Percentiles rank a stretch among this genome's conserved stretches.
Conservation (phyloP, 306 rosid genomes). For the apple (Malus domestica) region DNA sequence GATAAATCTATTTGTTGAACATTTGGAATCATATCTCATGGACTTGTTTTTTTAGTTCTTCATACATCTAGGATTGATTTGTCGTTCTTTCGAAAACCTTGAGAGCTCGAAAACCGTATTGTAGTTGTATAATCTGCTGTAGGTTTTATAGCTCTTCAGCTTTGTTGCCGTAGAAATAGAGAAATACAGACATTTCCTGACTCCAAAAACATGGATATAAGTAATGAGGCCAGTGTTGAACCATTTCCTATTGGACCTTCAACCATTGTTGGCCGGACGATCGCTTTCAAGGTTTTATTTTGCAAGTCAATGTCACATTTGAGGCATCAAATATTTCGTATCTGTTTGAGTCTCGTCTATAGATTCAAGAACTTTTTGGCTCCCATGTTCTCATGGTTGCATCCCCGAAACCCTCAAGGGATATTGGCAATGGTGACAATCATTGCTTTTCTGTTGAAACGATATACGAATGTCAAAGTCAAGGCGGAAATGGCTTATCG, state of each 20-base stretch:
- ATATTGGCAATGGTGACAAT: slow-evolving; percentile 82
- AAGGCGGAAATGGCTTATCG: slow-evolving; percentile 89
- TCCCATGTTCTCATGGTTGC: slow-evolving; percentile 61
- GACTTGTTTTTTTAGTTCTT: neutral
- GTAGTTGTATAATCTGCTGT: slow-evolving; percentile 2
- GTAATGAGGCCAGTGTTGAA: slow-evolving; percentile 80
- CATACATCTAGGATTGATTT: neutral
- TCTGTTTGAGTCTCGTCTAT: slow-evolving; percentile 32
- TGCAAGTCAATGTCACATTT: slow-evolving; percentile 73
- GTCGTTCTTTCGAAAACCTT: neutral
- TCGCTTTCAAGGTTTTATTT: slow-evolving; percentile 74
- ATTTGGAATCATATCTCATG: slow-evolving; percentile 2
- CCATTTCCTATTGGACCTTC: slow-evolving; percentile 89
- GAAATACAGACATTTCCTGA: neutral
- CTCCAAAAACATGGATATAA: slow-evolving; percentile 60
- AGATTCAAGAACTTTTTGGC: slow-evolving; percentile 41
- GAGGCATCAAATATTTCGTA: slow-evolving; percentile 45
- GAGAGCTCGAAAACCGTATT: neutral
- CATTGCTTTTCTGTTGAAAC: slow-evolving; percentile 73
- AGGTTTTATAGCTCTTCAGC: slow-evolving; percentile 10
- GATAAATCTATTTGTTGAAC: slow-evolving; percentile 1
- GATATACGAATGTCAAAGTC: slow-evolving; percentile 66
- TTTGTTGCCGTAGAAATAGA: neutral
- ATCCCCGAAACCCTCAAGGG: slow-evolving; percentile 92
- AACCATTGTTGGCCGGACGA: slow-evolving; percentile 61